Conservation (phyloP, 371 early-diverging fungal species). For the Zychaea mexicana region DNA sequence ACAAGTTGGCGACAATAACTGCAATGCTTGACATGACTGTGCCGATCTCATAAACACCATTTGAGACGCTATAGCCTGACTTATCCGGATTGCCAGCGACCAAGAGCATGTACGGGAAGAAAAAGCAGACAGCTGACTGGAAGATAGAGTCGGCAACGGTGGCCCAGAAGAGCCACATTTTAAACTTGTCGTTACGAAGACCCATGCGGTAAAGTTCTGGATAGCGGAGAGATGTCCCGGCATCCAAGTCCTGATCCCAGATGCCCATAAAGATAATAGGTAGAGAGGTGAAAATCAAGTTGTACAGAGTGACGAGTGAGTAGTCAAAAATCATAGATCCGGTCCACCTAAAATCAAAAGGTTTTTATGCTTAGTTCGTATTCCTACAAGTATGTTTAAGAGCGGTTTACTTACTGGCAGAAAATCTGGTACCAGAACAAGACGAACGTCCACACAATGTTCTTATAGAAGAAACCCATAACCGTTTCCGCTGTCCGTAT, state of each 20-base stretch:
- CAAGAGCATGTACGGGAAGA: slow-evolving; percentile 64
- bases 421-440: slow-evolving; percentile 85
- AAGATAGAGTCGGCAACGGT: slow-evolving; percentile 84
- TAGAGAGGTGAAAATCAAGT: slow-evolving; percentile 77
- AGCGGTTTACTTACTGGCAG: slow-evolving; percentile 58
- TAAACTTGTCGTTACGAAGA: slow-evolving; percentile 83
- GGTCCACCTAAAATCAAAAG: slow-evolving; percentile 33
- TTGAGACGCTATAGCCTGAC: slow-evolving; percentile 56
- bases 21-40: slow-evolving; percentile 77
- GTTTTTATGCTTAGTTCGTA: no score
- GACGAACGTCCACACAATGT: slow-evolving; percentile 77
- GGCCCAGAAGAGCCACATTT: slow-evolving; percentile 81
- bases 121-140: slow-evolving; percentile 88
- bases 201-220: slow-evolving; percentile 91
- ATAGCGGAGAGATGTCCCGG: slow-evolving; percentile 68
- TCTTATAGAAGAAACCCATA: slow-evolving; percentile 82
- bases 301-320: slow-evolving; percentile 77
- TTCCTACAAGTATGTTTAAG: neutral
- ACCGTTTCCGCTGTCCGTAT: slow-evolving; percentile 78
- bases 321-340: slow-evolving; percentile 77
- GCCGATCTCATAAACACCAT: slow-evolving; percentile 76
- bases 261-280: slow-evolving; percentile 73
- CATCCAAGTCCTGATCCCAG: slow-evolving; percentile 91
- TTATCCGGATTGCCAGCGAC: slow-evolving; percentile 49
- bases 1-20: slow-evolving; percentile 81